Evolutionary conservation across 768 basidiomycete species (phyloP).

Genomic region (Termitomyces sp.): DNA sequence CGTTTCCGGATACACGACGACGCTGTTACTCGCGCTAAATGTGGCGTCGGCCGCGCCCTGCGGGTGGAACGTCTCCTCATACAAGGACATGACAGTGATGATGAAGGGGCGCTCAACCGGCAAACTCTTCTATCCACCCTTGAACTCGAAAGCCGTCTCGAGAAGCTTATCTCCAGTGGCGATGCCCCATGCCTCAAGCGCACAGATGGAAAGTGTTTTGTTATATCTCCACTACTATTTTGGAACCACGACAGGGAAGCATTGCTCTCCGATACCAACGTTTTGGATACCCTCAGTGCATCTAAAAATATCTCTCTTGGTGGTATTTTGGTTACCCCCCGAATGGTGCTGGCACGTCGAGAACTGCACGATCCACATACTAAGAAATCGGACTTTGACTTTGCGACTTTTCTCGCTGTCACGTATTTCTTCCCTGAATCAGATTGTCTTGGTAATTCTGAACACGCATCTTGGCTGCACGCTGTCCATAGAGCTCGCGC

Average conservation of each 20-base stretch:
- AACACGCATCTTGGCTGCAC: slow-evolving; percentile 65
- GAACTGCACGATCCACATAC: slow-evolving; percentile 52
- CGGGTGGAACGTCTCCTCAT: slow-evolving; percentile 79
- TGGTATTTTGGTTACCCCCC: slow-evolving; percentile 63
- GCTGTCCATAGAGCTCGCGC: slow-evolving; percentile 42
- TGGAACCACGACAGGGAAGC: slow-evolving; percentile 64
- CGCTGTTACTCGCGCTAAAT: slow-evolving; percentile 68
- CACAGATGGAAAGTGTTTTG: slow-evolving; percentile 57
- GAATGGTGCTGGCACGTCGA: slow-evolving; percentile 78
- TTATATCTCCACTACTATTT: slow-evolving; percentile 71
- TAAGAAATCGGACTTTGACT: slow-evolving; percentile 51
- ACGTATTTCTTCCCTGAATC: slow-evolving; percentile 82
- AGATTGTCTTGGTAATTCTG: slow-evolving; percentile 61
- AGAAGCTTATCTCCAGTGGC: slow-evolving; percentile 37
- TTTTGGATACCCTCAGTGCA: slow-evolving; percentile 57
- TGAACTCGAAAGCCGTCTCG: slow-evolving; percentile 60
- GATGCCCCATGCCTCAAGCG: slow-evolving; percentile 54
- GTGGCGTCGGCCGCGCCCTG: slow-evolving; percentile 65
- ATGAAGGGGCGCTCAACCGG: slow-evolving; percentile 56
- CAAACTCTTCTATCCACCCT: slow-evolving; percentile 63
- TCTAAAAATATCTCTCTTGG: slow-evolving; percentile 55
- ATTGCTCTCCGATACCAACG: slow-evolving; percentile 52
- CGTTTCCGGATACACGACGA: slow-evolving; percentile 68
- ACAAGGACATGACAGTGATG: slow-evolving; percentile 48
- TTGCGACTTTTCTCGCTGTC: slow-evolving; percentile 69